Evolutionary conservation across 345 rosid genomes (phyloP).

Genomic region (Aquilaria sinensis): DNA sequence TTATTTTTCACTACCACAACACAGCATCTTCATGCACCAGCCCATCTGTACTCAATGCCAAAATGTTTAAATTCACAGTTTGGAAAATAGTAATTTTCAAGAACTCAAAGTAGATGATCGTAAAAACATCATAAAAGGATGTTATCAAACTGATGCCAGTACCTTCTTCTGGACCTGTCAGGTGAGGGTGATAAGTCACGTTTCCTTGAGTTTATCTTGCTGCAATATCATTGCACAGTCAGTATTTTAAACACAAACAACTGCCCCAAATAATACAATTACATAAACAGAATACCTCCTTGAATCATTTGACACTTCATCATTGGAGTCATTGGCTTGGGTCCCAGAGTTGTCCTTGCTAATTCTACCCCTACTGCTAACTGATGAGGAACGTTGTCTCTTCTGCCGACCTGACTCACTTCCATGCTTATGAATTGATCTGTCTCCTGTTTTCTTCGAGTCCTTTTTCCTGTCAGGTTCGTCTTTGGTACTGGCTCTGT

Average conservation of each 20-base stretch:
- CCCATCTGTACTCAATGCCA: no score
- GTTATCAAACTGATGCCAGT: slow-evolving; percentile 18
- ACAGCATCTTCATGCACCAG: no score
- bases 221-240: slow-evolving; percentile 20
- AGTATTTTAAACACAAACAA: slow-evolving; percentile 7
- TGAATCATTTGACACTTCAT: slow-evolving; percentile 71
- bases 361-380: slow-evolving; percentile 43
- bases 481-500: slow-evolving; percentile 42
- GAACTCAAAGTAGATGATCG: no score
- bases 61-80: no score
- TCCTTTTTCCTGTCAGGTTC: slow-evolving; percentile 42
- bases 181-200: slow-evolving; percentile 70
- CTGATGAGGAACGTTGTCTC: slow-evolving; percentile 63
- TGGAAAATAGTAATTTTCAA: no score
- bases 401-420: slow-evolving; percentile 57
- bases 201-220: slow-evolving; percentile 60
- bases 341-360: slow-evolving; percentile 33
- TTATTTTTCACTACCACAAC: no score
- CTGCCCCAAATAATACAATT: slow-evolving; percentile 9
- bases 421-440: slow-evolving; percentile 34
- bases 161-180: slow-evolving; percentile 83
- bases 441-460: slow-evolving; percentile 46
- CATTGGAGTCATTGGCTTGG: slow-evolving; percentile 39
- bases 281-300: slow-evolving; percentile 37
- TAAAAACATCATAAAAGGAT: slow-evolving; percentile 5